Evolutionary conservation across 169 alveolate genomes (phyloP).

Genomic region (Plasmodium chabaudi): DNA sequence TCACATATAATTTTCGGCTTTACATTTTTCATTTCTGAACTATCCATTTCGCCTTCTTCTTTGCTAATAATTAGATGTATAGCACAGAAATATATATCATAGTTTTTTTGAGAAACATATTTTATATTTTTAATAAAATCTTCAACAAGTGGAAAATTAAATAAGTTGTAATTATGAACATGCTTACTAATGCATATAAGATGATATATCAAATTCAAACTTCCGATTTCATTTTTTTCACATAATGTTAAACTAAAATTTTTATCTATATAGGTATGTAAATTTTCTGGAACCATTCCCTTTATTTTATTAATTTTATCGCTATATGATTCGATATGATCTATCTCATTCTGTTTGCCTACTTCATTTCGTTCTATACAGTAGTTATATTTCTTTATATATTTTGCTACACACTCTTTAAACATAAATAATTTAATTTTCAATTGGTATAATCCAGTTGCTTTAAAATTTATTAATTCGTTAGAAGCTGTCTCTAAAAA

Average conservation of each 20-base stretch:
- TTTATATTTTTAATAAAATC: neutral
- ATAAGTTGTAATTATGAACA: neutral
- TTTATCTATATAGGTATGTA: slow-evolving; percentile 16
- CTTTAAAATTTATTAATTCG: slow-evolving; percentile 13
- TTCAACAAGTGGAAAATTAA: neutral
- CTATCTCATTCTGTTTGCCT: neutral
- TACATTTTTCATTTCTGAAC: too few species aligned
- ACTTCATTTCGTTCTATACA: neutral
- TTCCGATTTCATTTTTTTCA: slow-evolving; percentile 4
- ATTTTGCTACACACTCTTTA: slow-evolving; percentile 15
- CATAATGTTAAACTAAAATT: neutral
- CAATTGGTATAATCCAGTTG: slow-evolving; percentile 12
- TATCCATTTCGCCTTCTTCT: too few species aligned
- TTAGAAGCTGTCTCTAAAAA: neutral
- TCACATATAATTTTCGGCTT: neutral
- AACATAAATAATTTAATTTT: slow-evolving; percentile 29
- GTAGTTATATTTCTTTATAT: neutral
- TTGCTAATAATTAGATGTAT: neutral
- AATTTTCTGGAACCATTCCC: neutral
- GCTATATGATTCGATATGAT: neutral
- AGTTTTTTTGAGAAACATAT: neutral
- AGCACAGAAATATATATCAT: slow-evolving; percentile 1
- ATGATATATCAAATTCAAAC: slow-evolving; percentile 11
- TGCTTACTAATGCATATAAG: neutral
- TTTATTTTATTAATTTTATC: neutral